Evolutionary conservation across 441 rosid genomes (phyloP).

Genomic region (Populus tomentosa): DNA sequence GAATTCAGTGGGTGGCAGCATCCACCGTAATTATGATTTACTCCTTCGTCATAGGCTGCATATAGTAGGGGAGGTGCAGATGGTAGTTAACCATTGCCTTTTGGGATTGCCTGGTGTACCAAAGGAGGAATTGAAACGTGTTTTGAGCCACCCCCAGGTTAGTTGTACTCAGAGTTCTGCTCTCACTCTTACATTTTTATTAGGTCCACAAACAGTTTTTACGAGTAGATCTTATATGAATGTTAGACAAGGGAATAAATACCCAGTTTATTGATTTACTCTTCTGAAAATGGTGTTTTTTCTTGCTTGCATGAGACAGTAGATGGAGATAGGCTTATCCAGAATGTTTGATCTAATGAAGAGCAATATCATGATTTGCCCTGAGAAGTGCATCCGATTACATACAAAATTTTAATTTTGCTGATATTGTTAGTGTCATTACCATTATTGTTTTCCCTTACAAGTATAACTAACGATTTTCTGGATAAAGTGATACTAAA

Average conservation of each 20-base stretch:
- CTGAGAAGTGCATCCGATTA: too few species aligned
- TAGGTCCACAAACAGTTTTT: not conserved
- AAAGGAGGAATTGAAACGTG: constrained; percentile 48
- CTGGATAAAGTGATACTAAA: not conserved
- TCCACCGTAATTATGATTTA: constrained; percentile 79
- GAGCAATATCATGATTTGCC: not conserved
- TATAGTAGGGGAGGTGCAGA: constrained; percentile 80
- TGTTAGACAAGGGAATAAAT: not conserved
- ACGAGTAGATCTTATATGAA: not conserved
- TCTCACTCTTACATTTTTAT: not conserved
- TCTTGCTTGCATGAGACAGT: not conserved
- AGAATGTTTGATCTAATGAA: not conserved
- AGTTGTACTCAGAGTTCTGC: not conserved
- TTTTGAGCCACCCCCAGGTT: too few species aligned
- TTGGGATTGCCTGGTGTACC: constrained; percentile 68
- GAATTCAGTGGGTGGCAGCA: constrained; percentile 75
- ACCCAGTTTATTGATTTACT: not conserved
- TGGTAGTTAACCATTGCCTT: constrained; percentile 75
- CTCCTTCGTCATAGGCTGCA: constrained; percentile 82
- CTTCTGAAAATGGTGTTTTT: not conserved
- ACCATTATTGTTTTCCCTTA: not conserved
- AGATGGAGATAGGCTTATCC: not conserved
- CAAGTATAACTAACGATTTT: not conserved
- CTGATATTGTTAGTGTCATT: not conserved
- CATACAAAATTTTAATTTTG: not conserved